These are phyloP conservation scores for Acacia acuminata DNA, from an alignment of 306 rosid species.

Conservation along the genomic window DNA sequence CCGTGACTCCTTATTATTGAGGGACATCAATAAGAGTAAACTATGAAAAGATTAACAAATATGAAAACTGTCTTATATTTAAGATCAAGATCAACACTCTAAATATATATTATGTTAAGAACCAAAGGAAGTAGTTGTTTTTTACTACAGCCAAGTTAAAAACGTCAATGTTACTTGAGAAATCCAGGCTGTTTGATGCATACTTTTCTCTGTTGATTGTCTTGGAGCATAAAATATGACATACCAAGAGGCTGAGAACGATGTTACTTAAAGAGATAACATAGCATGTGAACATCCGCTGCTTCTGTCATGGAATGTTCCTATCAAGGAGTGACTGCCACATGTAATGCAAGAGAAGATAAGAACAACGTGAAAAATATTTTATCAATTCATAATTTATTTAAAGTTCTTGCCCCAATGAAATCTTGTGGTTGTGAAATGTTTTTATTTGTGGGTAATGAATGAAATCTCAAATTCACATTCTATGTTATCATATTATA, in stretches of 20 bases:
- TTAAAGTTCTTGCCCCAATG: background rate
- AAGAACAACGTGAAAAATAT: background rate
- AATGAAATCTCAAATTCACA: too few species aligned
- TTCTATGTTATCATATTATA: too few species aligned
- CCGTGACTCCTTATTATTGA: too few species aligned
- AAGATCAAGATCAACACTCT: fast-evolving
- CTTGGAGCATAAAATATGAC: background rate
- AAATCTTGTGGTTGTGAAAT: background rate
- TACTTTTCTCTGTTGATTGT: background rate
- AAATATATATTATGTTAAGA: too few species aligned
- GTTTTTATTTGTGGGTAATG: too few species aligned
- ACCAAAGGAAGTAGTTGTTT: background rate
- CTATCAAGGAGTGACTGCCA: background rate
- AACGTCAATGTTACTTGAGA: background rate
- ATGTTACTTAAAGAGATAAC: background rate
- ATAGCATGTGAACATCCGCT: background rate
- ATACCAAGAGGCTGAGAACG: background rate
- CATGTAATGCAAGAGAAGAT: background rate
- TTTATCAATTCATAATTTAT: background rate
- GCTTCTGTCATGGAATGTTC: background rate
- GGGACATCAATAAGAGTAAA: too few species aligned
- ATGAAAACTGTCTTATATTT: too few species aligned
- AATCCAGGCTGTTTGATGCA: background rate
- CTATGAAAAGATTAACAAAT: too few species aligned
- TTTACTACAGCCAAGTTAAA: background rate